Evolutionary conservation across 371 early-diverging fungal genomes (phyloP).

Genomic region (Phascolomyces articulosus): DNA sequence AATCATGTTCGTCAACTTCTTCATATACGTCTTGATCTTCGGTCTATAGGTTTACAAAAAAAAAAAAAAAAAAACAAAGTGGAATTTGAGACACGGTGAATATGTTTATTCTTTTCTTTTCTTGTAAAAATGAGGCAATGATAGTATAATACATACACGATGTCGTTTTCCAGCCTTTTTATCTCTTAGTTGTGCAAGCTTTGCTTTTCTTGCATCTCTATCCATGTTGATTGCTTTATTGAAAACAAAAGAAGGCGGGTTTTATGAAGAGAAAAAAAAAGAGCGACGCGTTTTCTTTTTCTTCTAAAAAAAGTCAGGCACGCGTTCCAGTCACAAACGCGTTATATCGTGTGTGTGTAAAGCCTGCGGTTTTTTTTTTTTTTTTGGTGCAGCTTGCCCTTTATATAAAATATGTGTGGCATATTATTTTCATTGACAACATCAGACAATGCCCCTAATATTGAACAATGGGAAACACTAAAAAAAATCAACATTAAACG

Average conservation of each 20-base stretch:
- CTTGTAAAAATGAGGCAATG: no score
- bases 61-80: not conserved
- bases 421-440: slow-evolving; percentile 42
- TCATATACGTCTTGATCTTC: slow-evolving; percentile 47
- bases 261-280: not conserved
- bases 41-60: not conserved
- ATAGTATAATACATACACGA: not conserved
- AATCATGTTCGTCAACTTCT: slow-evolving; percentile 63
- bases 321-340: not conserved
- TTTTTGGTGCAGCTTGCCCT: not conserved
- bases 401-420: slow-evolving; percentile 37
- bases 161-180: not conserved
- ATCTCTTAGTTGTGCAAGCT: not conserved
- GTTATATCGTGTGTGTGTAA: not conserved
- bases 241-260: not conserved
- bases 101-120: no score
- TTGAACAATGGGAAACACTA: slow-evolving; percentile 41
- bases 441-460: not conserved
- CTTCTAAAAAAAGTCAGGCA: not conserved
- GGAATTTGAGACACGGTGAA: no score
- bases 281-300: not conserved
- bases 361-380: no score
- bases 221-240: not conserved
- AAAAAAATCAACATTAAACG: slow-evolving; percentile 49
- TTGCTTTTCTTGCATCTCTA: not conserved